A percentile compares a stretch with the other conserved stretches of the same genome.
Evolutionary conservation across 192 early-diverging fungal genomes (phyloP).

Genomic region (Rhizophagus sp.): DNA sequence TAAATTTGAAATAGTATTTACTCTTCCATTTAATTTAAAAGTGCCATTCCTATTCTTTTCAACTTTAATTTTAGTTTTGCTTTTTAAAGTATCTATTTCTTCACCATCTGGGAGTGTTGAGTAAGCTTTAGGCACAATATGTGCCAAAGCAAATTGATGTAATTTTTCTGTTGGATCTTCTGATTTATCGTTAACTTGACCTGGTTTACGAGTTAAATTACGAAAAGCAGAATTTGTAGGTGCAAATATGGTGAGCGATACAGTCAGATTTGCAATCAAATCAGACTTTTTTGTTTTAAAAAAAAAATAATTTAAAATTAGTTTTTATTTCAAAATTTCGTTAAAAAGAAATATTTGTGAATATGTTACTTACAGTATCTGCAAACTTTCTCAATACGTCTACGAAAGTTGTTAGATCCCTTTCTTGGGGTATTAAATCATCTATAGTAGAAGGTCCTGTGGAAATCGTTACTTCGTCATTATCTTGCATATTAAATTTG

Average conservation of each 20-base stretch:
- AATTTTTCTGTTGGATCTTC: conserved; percentile 15
- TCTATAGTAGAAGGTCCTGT: conserved; percentile 11
- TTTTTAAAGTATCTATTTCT: neutral
- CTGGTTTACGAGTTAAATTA: neutral
- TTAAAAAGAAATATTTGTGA: neutral
- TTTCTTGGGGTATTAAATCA: conserved; percentile 28
- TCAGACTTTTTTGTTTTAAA: neutral
- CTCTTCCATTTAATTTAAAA: conserved; percentile 19
- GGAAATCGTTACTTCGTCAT: neutral
- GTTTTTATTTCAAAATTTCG: neutral
- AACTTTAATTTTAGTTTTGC: neutral
- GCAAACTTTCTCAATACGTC: conserved; percentile 4
- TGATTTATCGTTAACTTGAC: neutral
- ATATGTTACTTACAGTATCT: conserved; percentile 14
- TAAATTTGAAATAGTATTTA: neutral
- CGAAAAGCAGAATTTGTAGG: conserved; percentile 13
- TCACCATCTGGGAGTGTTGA: neutral
- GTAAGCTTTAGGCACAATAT: neutral
- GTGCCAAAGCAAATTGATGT: conserved; percentile 16
- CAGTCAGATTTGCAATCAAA: neutral
- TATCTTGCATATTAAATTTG: neutral
- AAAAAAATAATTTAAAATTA: neutral
- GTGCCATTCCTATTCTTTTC: neutral
- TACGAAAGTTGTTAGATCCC: conserved; percentile 25
- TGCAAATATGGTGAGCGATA: conserved; percentile 1